Base-by-base conservation (phyloP, 2,329 filamentous ascomycete genomes). In the Penicillium fuscoglaucum region DNA sequence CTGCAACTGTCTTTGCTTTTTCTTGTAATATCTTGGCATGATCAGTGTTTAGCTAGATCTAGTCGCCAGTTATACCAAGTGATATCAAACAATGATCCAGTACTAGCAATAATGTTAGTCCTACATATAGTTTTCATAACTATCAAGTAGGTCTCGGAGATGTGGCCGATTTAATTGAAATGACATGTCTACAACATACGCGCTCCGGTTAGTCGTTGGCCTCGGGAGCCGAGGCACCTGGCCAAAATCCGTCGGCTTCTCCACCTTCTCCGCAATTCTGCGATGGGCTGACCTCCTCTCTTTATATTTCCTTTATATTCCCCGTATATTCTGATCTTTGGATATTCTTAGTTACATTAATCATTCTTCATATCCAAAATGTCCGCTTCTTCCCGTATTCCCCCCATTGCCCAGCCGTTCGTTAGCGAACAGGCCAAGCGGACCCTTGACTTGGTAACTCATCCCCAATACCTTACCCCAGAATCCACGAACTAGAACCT, bases 361-460 rank as follows among this genome's bases (percentile, higher is more conserved):
- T 45, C 52, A 19, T 12, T 19, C 26, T 13, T 35, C 26, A 54
- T n/a, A 45, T 39, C 39, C 48, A 72, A 71, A 52, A 84, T 85
- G 66, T 82, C 83, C 60, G 78, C 78, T 52, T 79, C 77, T 28
- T 59, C 71, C 68, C 82, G 73, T 75, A 86, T 88, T 60, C 85
- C 85, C 43, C 74, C 78, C 56, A 83, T 87, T 66, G 85, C 83
- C 41, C 74, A 77, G 61, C 82, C 82, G 28, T 85, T 83, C 74
- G 90, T 97, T 66, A 96, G 91, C 79, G 91, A 96, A 60, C 83
- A 86, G 70, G 93, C 93, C 52, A 90, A 89, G 79, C 87, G 90
- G 82, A 90, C 89, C 31, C 81, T 97, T 66, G 93, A 97, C 72
- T 74, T 91, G 64, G 85, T 87, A 78, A 53, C 76, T 65, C 19